Percentiles rank a stretch among this genome's conserved stretches.
Conservation (phyloP, 306 rosid genomes). For the Sophora flavescens region DNA sequence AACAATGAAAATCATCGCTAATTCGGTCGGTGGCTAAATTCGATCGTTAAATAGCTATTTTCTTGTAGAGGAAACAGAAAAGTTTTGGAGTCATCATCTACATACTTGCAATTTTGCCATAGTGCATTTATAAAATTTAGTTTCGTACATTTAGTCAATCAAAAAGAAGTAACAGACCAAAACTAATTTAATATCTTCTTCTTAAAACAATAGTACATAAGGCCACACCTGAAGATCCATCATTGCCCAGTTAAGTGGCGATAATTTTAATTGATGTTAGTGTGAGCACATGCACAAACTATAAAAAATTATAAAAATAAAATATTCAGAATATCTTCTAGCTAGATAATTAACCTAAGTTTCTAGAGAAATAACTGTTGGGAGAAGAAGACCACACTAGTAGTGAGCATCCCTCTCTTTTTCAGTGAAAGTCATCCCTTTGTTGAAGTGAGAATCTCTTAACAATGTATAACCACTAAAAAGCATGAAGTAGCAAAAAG, state of each 20-base stretch:
- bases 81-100: not conserved
- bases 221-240: slow-evolving; percentile 96
- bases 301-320: not conserved
- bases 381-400: slow-evolving; percentile 98
- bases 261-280: no score
- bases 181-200: not conserved
- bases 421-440: slow-evolving; percentile 92
- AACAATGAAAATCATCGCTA: no score
- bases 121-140: slow-evolving; percentile 4
- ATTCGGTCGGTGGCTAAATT: no score
- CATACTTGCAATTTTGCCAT: not conserved
- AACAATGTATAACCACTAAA: slow-evolving; percentile 87
- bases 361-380: slow-evolving; percentile 75
- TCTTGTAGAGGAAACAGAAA: not conserved
- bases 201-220: slow-evolving; percentile 7
- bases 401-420: slow-evolving; percentile 96
- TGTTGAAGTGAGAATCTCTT: slow-evolving; percentile 94
- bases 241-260: slow-evolving; percentile 63
- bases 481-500: slow-evolving; percentile 28
- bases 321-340: not conserved
- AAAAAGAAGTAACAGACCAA: slow-evolving; percentile 16
- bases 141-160: not conserved
- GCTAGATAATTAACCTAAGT: slow-evolving; percentile 68
- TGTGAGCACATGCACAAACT: not conserved
- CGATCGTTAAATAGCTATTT: no score